Percentiles rank a stretch among this genome's conserved stretches.
Evolutionary conservation across 2,329 filamentous ascomycete species (phyloP).

Genomic region (Colletotrichum spinosum): DNA sequence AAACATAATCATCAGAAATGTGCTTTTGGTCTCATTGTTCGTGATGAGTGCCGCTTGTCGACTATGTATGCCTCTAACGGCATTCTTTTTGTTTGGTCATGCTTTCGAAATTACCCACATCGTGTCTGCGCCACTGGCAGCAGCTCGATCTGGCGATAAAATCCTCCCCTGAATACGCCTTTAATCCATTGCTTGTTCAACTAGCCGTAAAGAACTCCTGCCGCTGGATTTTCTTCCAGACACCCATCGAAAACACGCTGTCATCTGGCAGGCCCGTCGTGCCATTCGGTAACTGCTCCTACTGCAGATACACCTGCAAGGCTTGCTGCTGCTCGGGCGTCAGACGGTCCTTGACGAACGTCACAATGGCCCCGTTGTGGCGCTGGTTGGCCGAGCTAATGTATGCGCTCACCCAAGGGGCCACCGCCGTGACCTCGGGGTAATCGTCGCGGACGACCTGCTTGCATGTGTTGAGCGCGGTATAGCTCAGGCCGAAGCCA

Average conservation of each 20-base stretch:
- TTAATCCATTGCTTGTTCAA: no score
- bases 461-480: slow-evolving; percentile 90
- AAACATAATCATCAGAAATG: no score
- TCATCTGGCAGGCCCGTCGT: slow-evolving; percentile 24
- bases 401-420: slow-evolving; percentile 86
- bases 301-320: slow-evolving; percentile 63
- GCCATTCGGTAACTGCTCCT: slow-evolving; percentile 36
- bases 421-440: slow-evolving; percentile 83
- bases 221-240: slow-evolving; percentile 25
- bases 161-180: no score
- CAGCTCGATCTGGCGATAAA: no score
- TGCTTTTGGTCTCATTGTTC: no score
- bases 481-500: slow-evolving; percentile 94
- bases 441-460: slow-evolving; percentile 81
- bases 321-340: slow-evolving; percentile 68
- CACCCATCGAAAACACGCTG: slow-evolving; percentile 24
- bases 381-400: slow-evolving; percentile 81
- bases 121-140: no score
- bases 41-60: no score
- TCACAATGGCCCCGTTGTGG: slow-evolving; percentile 76
- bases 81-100: no score
- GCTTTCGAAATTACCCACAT: no score
- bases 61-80: no score
- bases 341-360: slow-evolving; percentile 79
- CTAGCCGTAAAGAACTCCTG: no score